Percentiles rank a stretch among this genome's conserved stretches.
These are phyloP conservation scores for Plasmodium chabaudi DNA, from an alignment of 169 alveolate species.

Conservation along the genomic window DNA sequence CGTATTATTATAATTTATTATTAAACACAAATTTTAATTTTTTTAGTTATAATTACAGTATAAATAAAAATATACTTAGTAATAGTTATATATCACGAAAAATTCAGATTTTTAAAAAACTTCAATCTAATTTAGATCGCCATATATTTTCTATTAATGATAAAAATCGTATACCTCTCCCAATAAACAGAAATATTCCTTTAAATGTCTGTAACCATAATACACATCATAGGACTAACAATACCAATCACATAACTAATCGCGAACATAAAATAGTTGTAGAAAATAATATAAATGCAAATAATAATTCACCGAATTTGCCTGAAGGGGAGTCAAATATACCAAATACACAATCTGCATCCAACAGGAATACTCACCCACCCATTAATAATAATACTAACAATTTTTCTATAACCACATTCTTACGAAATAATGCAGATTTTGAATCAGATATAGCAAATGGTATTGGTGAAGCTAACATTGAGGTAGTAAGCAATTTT, in stretches of 20 bases:
- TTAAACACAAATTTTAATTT: conserved; percentile 62
- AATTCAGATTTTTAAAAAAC: conserved; percentile 7
- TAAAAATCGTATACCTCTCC: not conserved
- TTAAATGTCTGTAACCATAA: not conserved
- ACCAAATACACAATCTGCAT: not conserved
- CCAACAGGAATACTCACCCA: not conserved
- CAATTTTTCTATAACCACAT: no score
- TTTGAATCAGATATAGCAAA: no score
- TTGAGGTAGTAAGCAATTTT: no score
- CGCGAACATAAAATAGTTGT: not conserved
- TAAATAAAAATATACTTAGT: conserved; percentile 6
- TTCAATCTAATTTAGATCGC: conserved; percentile 31
- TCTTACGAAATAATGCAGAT: no score
- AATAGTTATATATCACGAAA: conserved; percentile 50
- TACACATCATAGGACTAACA: no score
- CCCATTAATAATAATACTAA: no score
- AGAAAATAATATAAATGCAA: not conserved
- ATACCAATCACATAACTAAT: not conserved
- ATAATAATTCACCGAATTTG: not conserved
- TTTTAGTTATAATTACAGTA: conserved; percentile 4
- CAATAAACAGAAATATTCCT: not conserved
- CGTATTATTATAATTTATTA: conserved; percentile 64
- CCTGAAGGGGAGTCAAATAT: not conserved
- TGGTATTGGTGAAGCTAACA: no score
- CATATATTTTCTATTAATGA: not conserved